Conservation (phyloP, 805 yeast genomes). For the Kodamaea kaohsiungensis region DNA sequence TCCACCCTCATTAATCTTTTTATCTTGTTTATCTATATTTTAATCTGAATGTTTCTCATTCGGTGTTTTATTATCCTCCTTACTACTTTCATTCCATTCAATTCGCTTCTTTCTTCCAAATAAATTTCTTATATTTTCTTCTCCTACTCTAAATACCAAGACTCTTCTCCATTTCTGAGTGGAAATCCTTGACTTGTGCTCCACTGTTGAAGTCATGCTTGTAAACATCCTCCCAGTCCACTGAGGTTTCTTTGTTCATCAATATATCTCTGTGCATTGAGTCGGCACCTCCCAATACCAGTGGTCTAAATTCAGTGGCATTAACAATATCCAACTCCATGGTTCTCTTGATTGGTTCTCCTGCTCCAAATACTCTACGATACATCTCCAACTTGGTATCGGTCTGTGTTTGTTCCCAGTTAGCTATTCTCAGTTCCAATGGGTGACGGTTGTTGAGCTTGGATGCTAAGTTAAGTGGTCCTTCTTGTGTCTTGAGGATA, state of each 20-base stretch:
- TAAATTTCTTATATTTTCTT: not conserved
- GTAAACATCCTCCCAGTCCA: constrained; percentile 96
- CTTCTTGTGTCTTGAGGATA: constrained; percentile 62
- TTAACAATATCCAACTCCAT: constrained; percentile 84
- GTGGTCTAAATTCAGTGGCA: constrained; percentile 68
- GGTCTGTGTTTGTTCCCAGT: constrained; percentile 80
- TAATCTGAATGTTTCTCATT: too few species aligned
- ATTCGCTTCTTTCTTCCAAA: not conserved
- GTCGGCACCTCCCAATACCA: constrained; percentile 56
- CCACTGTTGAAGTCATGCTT: constrained; percentile 52
- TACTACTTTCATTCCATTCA: not conserved
- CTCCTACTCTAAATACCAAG: constrained; percentile 47
- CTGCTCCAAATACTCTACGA: constrained; percentile 85
- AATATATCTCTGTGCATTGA: constrained; percentile 76
- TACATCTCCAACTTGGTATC: constrained; percentile 72
- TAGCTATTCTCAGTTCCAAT: constrained; percentile 67
- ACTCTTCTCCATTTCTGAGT: constrained; percentile 68
- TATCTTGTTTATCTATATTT: too few species aligned
- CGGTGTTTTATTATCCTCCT: too few species aligned
- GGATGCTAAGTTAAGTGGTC: constrained; percentile 60
- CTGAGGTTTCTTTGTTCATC: constrained; percentile 67
- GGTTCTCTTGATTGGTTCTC: constrained; percentile 87
- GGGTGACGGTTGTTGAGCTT: constrained; percentile 83
- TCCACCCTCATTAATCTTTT: too few species aligned
- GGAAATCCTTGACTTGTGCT: constrained; percentile 54